These are phyloP conservation scores for Fusarium nelsonii DNA, from an alignment of 2,329 filamentous ascomycete genomes.

Conservation along the genomic window DNA sequence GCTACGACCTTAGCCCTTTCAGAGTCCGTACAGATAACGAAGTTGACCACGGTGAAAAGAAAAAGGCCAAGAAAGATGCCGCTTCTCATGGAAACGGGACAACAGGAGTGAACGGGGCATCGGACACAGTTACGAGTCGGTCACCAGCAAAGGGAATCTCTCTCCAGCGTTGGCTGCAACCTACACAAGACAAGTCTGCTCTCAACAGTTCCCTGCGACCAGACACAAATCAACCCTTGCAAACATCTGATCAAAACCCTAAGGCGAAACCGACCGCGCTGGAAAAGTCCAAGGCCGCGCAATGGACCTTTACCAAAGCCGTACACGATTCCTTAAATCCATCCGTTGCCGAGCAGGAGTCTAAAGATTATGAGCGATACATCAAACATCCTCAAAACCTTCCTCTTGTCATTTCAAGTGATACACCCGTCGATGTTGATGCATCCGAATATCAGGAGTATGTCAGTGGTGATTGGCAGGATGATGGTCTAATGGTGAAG, in stretches of 20 bases:
- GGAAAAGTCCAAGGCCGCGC: conserved; percentile 84
- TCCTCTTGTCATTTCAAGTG: conserved; percentile 81
- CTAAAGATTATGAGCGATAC: conserved; percentile 89
- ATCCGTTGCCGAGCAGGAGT: conserved; percentile 79
- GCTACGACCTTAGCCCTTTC: conserved; percentile 90
- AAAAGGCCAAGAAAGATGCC: conserved; percentile 74
- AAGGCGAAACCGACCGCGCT: conserved; percentile 69
- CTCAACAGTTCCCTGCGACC: conserved; percentile 24
- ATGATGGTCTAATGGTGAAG: conserved; percentile 66
- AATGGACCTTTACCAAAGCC: conserved; percentile 90
- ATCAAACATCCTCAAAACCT: conserved; percentile 90
- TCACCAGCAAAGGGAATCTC: conserved; percentile 62
- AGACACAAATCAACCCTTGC: conserved; percentile 35
- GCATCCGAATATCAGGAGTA: conserved; percentile 83
- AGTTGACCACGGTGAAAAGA: conserved; percentile 70
- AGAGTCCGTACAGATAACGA: conserved; percentile 77
- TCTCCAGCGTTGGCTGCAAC: conserved; percentile 73
- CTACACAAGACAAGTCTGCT: conserved; percentile 55
- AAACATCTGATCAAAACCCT: conserved; percentile 35
- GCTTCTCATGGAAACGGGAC: conserved; percentile 70
- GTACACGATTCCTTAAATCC: conserved; percentile 89
- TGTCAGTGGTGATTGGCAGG: conserved; percentile 75
- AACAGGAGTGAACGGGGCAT: conserved; percentile 54
- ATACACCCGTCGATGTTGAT: conserved; percentile 70
- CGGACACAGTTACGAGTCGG: conserved; percentile 56